Evolutionary conservation across 169 alveolate species (phyloP).

Genomic region (Eimeria maxima): DNA sequence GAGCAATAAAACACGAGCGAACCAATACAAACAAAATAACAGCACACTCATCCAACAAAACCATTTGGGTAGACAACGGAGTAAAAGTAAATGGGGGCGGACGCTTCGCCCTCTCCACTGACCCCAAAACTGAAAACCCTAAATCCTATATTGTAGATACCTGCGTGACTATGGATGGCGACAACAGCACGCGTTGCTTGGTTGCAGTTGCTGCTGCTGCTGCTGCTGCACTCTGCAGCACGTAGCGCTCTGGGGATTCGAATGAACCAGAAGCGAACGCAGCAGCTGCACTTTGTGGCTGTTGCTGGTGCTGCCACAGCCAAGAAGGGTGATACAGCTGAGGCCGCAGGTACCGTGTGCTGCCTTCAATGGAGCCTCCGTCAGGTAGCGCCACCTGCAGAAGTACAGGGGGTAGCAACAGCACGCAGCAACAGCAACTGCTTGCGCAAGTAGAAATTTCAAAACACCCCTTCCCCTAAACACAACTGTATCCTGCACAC

Average conservation of each 20-base stretch:
- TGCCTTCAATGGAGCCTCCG: conserved; percentile 79
- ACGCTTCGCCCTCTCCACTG: neutral
- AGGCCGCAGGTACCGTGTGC: conserved; percentile 54
- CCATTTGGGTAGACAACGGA: too few relatives aligned
- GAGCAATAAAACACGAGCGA: too few relatives aligned
- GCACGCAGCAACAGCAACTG: conserved; percentile 18
- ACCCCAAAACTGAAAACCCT: neutral
- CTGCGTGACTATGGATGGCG: conserved; percentile 58
- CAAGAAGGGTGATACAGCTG: conserved; percentile 77
- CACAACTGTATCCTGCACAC: neutral
- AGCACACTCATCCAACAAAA: too few relatives aligned
- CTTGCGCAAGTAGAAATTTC: neutral
- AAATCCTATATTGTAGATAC: conserved; percentile 9
- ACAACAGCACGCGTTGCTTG: conserved; percentile 17
- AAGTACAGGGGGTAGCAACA: neutral
- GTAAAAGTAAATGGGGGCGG: too few relatives aligned
- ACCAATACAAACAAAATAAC: too few relatives aligned
- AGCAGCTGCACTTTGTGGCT: conserved; percentile 62
- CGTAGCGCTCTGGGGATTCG: conserved; percentile 68
- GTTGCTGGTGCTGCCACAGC: conserved; percentile 68
- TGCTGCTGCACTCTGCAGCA: conserved; percentile 45
- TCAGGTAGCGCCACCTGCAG: conserved; percentile 73
- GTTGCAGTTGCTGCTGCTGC: conserved; percentile 59
- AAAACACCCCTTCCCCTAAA: neutral
- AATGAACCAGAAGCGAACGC: conserved; percentile 53